Evolutionary conservation across 164 flowering plant species (phyloP), one percentile per base, ranked within the genome.

Genomic region (Warburgia ugandensis): DNA sequence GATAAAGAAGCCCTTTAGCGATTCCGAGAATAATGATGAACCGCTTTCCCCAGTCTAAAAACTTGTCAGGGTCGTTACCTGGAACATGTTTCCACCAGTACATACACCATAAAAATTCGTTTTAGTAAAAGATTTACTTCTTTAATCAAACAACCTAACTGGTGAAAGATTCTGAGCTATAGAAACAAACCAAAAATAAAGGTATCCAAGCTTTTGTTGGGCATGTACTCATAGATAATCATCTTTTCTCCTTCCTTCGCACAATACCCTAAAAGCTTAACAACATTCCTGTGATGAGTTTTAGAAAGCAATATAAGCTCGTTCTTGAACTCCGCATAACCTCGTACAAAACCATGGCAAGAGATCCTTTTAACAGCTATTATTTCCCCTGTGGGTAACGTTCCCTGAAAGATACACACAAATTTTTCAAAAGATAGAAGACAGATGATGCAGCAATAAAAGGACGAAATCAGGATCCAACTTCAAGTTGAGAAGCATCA

Each of bases 1-100:
- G 74, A 52, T 77, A 81, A 8, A 75, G 65, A 43, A 82, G 30
- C 11, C 85, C 85, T 28, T 73, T 64, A 16, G 81, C 71, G 22
- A 79, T 69, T 8, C 85, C 85, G 13, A 16, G 39, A 1, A 70
- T 60, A 3, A 67, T 64, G 20, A 41, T 52, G 31, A 54, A 52
- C 3, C 75, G 71, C 8, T 14, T 60, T 13, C 11, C 19, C 69
- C 75, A 71, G 32, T 61, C 53, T 12, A 71, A 11, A 26, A 27
- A 35, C 41, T 45, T 53, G 16, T 5, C 3, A 23, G 29, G 31
- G 26, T 45, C 4, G 3, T 16, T n/a, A 44, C 9, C n/a, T 7
- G n/a, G n/a, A 10, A 11, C 5, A 17, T 1, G 7, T 16, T 25
- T 9, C 6, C 48, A 21, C 9, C 11, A 5, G 16, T 2, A 41